A percentile compares a stretch with the other conserved stretches of the same genome.
These are phyloP conservation scores for Rhodotorula sp. DNA, from an alignment of 1,284 basidiomycete genomes.

Conservation along the genomic window DNA sequence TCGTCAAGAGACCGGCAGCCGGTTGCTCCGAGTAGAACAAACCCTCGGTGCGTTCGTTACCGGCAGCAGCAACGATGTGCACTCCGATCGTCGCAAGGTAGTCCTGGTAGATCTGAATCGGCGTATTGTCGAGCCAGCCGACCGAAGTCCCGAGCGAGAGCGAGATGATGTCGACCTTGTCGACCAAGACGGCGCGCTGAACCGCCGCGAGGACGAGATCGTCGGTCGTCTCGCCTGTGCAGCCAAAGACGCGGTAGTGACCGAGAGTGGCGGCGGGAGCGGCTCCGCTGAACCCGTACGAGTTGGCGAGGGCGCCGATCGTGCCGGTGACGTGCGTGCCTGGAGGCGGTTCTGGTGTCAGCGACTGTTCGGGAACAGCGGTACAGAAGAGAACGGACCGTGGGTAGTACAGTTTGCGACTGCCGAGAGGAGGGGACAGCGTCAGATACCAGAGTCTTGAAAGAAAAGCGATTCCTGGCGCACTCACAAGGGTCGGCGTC, in stretches of 20 bases:
- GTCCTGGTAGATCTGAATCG: constrained; percentile 27
- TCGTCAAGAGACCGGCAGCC: constrained; percentile 13
- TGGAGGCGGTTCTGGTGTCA: background rate
- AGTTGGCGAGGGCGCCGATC: constrained; percentile 40
- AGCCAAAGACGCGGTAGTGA: constrained; percentile 33
- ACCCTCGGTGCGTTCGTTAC: constrained; percentile 38
- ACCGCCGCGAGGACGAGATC: constrained; percentile 5
- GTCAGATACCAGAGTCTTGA: background rate
- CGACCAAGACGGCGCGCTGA: constrained; percentile 6
- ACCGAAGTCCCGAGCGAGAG: constrained; percentile 25
- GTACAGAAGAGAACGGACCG: background rate
- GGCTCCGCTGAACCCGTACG: constrained; percentile 40
- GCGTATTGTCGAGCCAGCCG: constrained; percentile 30
- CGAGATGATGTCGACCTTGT: constrained; percentile 33
- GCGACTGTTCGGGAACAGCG: fast-evolving
- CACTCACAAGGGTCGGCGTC: constrained; percentile 45
- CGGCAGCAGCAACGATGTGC: constrained; percentile 20
- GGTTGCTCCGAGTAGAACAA: constrained; percentile 33
- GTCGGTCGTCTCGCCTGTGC: background rate
- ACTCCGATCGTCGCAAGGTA: constrained; percentile 19
- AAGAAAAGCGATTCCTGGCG: background rate
- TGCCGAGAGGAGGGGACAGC: background rate
- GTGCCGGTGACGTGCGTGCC: constrained; percentile 39
- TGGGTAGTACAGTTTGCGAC: constrained; percentile 39
- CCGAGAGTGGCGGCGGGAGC: constrained; percentile 41